Conservation (phyloP, 2,329 filamentous ascomycete genomes). For the Tricladium varicosporioides region DNA sequence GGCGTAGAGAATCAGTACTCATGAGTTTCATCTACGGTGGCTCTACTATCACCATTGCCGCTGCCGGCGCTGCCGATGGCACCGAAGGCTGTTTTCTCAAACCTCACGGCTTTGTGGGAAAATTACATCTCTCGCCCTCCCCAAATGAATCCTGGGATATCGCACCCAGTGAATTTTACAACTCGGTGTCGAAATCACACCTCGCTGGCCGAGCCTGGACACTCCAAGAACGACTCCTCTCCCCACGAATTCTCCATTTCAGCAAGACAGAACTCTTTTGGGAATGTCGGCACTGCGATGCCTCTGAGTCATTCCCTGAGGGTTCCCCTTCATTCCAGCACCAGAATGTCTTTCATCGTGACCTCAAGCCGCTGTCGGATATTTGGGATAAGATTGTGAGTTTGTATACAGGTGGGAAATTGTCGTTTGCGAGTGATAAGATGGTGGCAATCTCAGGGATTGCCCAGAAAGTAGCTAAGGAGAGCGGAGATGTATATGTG, state of each 20-base stretch:
- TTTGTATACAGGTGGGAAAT: slow-evolving; percentile 7
- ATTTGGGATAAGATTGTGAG: slow-evolving; percentile 7
- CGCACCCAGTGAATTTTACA: neutral
- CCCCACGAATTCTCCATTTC: slow-evolving; percentile 19
- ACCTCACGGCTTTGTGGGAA: neutral
- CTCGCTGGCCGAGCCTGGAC: slow-evolving; percentile 16
- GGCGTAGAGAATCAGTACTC: slow-evolving; percentile 15
- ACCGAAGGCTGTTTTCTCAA: slow-evolving; percentile 11
- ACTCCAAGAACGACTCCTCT: slow-evolving; percentile 19
- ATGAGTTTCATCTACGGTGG: slow-evolving; percentile 15
- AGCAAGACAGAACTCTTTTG: slow-evolving; percentile 18
- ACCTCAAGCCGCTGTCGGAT: slow-evolving; percentile 2
- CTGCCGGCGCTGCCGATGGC: slow-evolving; percentile 12
- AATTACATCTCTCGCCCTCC: neutral
- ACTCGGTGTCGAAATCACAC: slow-evolving; percentile 1
- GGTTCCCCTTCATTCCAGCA: slow-evolving; percentile 1
- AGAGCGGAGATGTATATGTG: slow-evolving; percentile 8
- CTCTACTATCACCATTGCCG: slow-evolving; percentile 15
- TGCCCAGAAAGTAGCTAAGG: slow-evolving; percentile 1
- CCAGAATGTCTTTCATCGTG: neutral
- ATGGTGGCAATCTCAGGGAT: slow-evolving; percentile 13
- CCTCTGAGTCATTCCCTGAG: slow-evolving; percentile 9
- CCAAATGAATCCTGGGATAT: neutral
- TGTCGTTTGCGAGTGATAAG: slow-evolving; percentile 9
- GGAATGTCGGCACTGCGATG: slow-evolving; percentile 17